Evolutionary conservation across 805 yeast genomes (phyloP).

Genomic region (Metschnikowia reukaufii): DNA sequence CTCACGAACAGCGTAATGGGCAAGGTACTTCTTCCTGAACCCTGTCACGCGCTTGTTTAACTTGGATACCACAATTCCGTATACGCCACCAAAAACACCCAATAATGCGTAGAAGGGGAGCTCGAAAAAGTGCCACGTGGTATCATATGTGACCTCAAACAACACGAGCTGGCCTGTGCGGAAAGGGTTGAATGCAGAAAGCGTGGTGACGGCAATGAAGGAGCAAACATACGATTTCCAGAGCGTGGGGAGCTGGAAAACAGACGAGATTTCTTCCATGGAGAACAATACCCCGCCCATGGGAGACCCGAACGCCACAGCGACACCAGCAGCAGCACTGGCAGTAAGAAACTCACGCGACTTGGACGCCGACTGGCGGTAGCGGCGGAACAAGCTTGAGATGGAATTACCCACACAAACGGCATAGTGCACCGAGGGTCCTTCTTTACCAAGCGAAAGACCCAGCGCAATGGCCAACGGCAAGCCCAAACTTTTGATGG

Average conservation of each 20-base stretch:
- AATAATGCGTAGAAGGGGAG: conserved; percentile 73
- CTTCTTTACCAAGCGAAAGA: conserved; percentile 92
- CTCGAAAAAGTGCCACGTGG: conserved; percentile 84
- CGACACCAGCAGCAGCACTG: conserved; percentile 96
- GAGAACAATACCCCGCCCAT: conserved; percentile 95
- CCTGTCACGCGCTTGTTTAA: conserved; percentile 74
- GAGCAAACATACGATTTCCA: conserved; percentile 94
- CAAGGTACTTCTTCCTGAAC: conserved; percentile 70
- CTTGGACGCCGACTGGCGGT: conserved; percentile 45
- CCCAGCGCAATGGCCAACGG: conserved; percentile 95
- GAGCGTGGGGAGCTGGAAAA: conserved; percentile 72
- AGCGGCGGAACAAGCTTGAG: conserved; percentile 51
- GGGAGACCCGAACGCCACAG: conserved; percentile 96
- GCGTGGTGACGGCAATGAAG: conserved; percentile 76
- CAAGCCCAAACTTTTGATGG: conserved; percentile 74
- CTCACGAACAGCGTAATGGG: conserved; percentile 63
- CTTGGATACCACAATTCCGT: conserved; percentile 76
- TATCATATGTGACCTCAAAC: conserved; percentile 87
- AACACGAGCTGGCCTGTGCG: conserved; percentile 92
- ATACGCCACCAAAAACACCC: conserved; percentile 90
- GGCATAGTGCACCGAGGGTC: conserved; percentile 97
- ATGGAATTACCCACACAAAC: conserved; percentile 91
- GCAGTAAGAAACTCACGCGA: conserved; percentile 73
- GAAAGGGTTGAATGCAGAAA: conserved; percentile 84
- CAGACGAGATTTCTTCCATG: conserved; percentile 82